Evolutionary conservation across 768 basidiomycete species (phyloP).

Genomic region (Suillus decipiens): DNA sequence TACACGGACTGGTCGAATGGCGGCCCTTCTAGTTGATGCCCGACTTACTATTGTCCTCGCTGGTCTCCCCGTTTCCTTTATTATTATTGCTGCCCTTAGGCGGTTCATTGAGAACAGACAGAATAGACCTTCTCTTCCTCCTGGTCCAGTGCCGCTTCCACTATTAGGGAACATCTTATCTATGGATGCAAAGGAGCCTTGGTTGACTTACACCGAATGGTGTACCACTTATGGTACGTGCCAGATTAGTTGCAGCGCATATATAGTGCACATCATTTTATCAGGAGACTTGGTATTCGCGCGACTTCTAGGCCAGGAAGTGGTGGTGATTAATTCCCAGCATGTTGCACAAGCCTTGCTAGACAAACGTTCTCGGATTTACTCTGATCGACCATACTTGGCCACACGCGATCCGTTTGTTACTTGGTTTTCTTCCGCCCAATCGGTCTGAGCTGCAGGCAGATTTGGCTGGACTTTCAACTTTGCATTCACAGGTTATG

Average conservation of each 20-base stretch:
- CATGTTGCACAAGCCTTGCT: slow-evolving; percentile 2
- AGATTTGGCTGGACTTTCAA: slow-evolving; percentile 11
- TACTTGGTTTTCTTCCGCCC: not conserved
- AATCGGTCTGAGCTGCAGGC: not conserved
- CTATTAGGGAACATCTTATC: slow-evolving; percentile 2
- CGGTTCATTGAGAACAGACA: not conserved
- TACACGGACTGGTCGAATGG: not conserved
- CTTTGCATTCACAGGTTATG: slow-evolving; percentile 5
- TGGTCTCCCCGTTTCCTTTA: not conserved
- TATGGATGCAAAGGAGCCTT: not conserved
- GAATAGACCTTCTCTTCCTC: not conserved
- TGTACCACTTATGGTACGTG: slow-evolving; percentile 15
- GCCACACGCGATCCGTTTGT: too few relatives aligned
- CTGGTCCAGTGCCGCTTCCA: slow-evolving; percentile 8
- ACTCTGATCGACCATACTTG: slow-evolving; percentile 11
- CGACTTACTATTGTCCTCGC: not conserved
- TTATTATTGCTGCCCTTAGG: not conserved
- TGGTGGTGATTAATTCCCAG: slow-evolving; percentile 6
- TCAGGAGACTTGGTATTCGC: slow-evolving; percentile 8
- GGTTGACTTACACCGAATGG: slow-evolving; percentile 6
- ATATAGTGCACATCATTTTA: not conserved
- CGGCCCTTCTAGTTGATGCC: not conserved
- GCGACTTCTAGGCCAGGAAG: slow-evolving; percentile 1
- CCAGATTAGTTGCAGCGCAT: not conserved
- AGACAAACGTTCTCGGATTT: slow-evolving; percentile 12